Conservation (phyloP, 805 yeast species). For the Lipomyces starkeyi region DNA sequence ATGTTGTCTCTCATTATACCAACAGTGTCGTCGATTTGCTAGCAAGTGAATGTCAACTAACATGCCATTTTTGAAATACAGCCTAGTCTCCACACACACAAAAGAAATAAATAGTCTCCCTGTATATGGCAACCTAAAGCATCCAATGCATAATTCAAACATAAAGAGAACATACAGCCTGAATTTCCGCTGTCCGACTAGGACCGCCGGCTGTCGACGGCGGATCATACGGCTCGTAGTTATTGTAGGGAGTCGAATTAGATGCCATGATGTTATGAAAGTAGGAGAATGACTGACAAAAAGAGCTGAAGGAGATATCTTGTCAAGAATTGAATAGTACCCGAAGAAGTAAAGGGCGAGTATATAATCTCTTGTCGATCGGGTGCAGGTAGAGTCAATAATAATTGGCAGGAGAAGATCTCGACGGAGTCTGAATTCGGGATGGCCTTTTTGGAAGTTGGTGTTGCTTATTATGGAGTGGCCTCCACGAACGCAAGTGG, state of each 20-base stretch:
- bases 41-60: conserved; percentile 44
- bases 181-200: conserved; percentile 77
- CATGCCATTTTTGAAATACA: background rate
- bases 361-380: background rate
- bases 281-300: background rate
- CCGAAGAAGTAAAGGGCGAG: background rate
- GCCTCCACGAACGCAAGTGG: background rate
- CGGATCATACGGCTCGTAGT: conserved; percentile 67
- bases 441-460: background rate
- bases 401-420: background rate
- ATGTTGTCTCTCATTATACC: conserved; percentile 98
- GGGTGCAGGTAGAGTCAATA: background rate
- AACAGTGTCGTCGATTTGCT: conserved; percentile 93
- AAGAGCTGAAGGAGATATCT: background rate
- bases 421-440: background rate
- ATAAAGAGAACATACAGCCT: conserved; percentile 62
- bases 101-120: background rate
- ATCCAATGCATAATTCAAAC: conserved; percentile 45
- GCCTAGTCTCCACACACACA: background rate
- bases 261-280: conserved; percentile 26
- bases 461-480: background rate
- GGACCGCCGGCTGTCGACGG: conserved; percentile 49
- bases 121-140: background rate
- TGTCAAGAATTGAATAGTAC: background rate
- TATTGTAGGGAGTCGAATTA: conserved; percentile 69